Base-by-base conservation (phyloP, 345 rosid genomes). In the Excoecaria cochinchinensis region DNA sequence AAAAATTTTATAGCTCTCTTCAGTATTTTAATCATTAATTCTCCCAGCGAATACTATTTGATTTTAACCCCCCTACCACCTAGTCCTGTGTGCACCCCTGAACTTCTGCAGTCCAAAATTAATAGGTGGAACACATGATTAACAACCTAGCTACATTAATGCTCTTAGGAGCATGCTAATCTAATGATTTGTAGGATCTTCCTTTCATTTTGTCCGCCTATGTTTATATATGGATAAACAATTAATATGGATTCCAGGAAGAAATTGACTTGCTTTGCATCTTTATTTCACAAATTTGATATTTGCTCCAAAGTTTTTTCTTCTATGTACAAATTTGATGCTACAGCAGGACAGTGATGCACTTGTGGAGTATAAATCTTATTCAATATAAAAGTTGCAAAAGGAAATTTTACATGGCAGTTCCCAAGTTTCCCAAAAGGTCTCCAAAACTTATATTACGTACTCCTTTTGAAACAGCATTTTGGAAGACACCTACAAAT, bases 371-470 rank as follows among this genome's bases (percentile, higher is more conserved):
- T n/a, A 61, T 19, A 31, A 16, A 36, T 46, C 58, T 25, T 47
- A 16, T 31, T 15, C 56, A 31, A 55, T 22, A 70, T 52, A 66
- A 72, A 73, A 36, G 21, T 31, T 31, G 31, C 1, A 61, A 55
- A 50, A 44, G 25, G 80, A 76, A 48, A 72, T 57, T 83, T 71
- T 89, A 92, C 98, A 94, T 94, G 62, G 98, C 89, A 78, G 77
- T 81, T 84, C 98, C 98, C 82, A 94, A 85, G 83, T 94, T 80
- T 78, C 94, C 97, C 85, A 85, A 63, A 78, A 94, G 93, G 80
- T 94, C 98, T 64, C 98, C 95, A 46, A 94, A 94, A 80, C 97
- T 91, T 90, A 94, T 86, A 79, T 90, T 94, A 71, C 87, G 89
- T 46, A 92, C 87, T 77, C 97, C 97, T 84, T 89, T 91, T 60